Conservation (phyloP, 78 protist genomes). For the Dictyostelium purpureum region DNA sequence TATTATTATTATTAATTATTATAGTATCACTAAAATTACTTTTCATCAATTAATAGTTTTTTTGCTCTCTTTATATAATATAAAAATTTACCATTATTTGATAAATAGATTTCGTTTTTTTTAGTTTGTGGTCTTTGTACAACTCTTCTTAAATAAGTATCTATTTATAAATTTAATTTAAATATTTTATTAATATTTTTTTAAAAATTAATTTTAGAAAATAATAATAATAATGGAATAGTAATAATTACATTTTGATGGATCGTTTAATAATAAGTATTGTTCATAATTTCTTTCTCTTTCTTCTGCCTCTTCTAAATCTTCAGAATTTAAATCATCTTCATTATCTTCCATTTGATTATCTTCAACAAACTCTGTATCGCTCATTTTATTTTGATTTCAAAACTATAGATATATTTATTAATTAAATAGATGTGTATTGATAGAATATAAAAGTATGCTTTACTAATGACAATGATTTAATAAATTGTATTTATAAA, state of each 20-base stretch:
- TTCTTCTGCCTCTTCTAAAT: neutral
- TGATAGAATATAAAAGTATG: too few species aligned
- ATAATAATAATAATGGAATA: neutral
- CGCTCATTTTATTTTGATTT: neutral
- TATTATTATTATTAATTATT: neutral
- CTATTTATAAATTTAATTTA: neutral
- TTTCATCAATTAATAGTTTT: constrained; percentile 1
- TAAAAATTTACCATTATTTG: constrained; percentile 47
- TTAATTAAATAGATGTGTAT: too few species aligned
- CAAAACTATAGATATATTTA: neutral
- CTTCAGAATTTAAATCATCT: neutral
- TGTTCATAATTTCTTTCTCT: neutral
- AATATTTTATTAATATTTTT: neutral
- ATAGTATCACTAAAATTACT: neutral
- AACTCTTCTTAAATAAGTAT: constrained; percentile 56
- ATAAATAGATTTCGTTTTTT: constrained; percentile 41
- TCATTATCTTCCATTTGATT: neutral
- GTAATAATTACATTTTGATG: neutral
- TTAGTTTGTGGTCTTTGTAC: constrained; percentile 21
- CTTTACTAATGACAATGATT: too few species aligned
- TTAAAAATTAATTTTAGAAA: neutral
- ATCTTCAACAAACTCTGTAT: neutral
- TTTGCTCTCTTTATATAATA: constrained; percentile 45
- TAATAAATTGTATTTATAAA: neutral
- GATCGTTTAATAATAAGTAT: neutral